These are phyloP conservation scores for Penicillium hordei DNA, from an alignment of 2,329 filamentous ascomycete species.

Conservation along the genomic window DNA sequence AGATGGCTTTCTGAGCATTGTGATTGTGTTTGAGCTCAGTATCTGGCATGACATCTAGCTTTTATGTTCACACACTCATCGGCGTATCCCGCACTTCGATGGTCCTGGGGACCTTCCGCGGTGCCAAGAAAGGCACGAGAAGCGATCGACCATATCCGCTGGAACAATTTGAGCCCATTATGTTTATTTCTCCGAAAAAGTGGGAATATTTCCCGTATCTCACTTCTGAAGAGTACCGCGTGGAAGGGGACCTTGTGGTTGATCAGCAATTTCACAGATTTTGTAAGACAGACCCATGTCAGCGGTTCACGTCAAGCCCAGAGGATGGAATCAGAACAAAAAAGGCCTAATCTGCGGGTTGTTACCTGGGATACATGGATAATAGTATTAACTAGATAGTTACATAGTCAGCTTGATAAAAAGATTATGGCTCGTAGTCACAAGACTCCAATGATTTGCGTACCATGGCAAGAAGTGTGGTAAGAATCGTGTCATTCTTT, in stretches of 20 bases:
- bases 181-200: background rate
- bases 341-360: too few relatives aligned
- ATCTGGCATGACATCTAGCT: background rate
- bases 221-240: conserved; percentile 2
- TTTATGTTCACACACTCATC: background rate
- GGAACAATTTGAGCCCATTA: background rate
- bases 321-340: background rate
- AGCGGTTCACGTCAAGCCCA: background rate
- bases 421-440: too few relatives aligned
- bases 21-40: background rate
- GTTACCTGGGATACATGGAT: too few relatives aligned
- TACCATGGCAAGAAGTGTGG: too few relatives aligned
- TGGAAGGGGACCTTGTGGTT: conserved; percentile 5
- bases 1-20: conserved; percentile 3
- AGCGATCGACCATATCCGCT: conserved; percentile 2
- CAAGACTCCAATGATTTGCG: too few relatives aligned
- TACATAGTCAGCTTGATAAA: too few relatives aligned
- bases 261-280: background rate
- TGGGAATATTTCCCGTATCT: background rate
- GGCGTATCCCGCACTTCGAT: background rate
- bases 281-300: background rate
- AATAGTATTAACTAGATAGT: too few relatives aligned
- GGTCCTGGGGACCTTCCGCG: conserved; percentile 6
- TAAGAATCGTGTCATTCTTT: too few relatives aligned
- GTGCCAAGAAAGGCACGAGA: conserved; percentile 2